Percentiles rank a stretch among this genome's conserved stretches.
phyloP scores from a whole-genome alignment of 139 green algal species.

The Pseudopediastrum boryanum region DNA sequence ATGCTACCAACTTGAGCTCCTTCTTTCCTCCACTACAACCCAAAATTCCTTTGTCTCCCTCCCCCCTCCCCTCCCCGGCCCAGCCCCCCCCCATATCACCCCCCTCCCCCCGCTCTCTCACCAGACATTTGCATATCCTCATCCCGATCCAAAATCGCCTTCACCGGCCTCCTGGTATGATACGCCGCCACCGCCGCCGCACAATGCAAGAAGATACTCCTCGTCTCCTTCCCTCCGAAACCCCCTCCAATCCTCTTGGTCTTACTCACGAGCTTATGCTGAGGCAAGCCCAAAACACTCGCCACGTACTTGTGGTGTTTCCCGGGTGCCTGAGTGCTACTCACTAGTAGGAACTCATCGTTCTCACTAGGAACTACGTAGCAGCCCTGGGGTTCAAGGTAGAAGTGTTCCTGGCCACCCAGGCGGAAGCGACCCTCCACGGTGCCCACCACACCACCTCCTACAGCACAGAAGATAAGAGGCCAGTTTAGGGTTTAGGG shows the following conservation, averaged over 20 bases:
- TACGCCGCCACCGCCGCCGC: conserved; percentile 83
- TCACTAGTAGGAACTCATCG: conserved; percentile 76
- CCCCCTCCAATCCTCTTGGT: conserved; percentile 94
- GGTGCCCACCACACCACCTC: no score
- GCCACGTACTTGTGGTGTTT: conserved; percentile 87
- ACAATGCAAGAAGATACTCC: conserved; percentile 76
- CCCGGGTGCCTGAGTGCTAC: conserved; percentile 73
- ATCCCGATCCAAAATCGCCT: conserved; percentile 86
- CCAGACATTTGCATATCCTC: conserved; percentile 91
- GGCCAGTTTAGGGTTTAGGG: no score
- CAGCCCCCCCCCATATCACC: neutral
- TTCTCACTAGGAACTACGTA: conserved; percentile 85
- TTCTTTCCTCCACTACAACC: no score
- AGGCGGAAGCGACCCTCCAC: conserved; percentile 49
- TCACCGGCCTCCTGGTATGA: conserved; percentile 72
- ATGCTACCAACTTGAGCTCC: no score
- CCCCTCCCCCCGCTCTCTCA: conserved; percentile 13
- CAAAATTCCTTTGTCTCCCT: no score
- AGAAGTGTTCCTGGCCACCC: conserved; percentile 97
- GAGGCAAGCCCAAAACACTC: conserved; percentile 79
- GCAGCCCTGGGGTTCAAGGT: conserved; percentile 90
- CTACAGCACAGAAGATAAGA: no score
- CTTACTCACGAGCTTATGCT: conserved; percentile 85
- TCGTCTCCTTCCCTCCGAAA: conserved; percentile 98
- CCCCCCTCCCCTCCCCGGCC: no score